Evolutionary conservation across 306 rosid genomes (phyloP), one percentile per base, ranked within the genome.

Genomic region (Abrus pulchellus): DNA sequence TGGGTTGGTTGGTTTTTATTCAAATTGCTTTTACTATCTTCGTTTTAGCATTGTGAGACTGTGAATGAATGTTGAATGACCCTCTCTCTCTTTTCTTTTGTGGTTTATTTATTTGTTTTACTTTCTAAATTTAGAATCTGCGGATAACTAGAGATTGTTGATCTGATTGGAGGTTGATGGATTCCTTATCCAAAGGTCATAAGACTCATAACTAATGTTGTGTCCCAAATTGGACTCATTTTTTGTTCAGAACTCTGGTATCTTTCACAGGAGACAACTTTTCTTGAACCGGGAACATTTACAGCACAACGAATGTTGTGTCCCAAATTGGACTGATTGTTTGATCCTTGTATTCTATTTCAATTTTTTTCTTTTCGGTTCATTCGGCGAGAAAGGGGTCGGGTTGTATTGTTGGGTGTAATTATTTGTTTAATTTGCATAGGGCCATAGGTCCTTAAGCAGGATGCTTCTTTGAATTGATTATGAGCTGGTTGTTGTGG

Each of bases 121-220:
- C 28, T 13, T 33, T 30, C 71, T 69, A 54, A 63, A 56, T 29
- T 43, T 71, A 8, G 79, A 43, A 53, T 1, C 7, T 63, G 48
- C 34, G 5, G 62, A 41, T 40, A 36, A 5, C 56, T 62, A 10
- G 20, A 14, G 52, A 28, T 43, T 13, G 9, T 64, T 83, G 30
- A 29, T 63, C 78, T 77, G 75, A 52, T 61, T 76, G 61, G 14
- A 52, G 53, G 10, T 49, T 36, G 40, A 36, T 2, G 40, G 4
- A 36, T 20, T 20, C 20, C 20, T 20, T 20, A 20, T 20, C 20
- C 20, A 20, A 20, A 20, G 20, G 20, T 20, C 20, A 20, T 20
- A 20, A 20, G 20, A 20, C 20, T 20, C 20, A 20, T 20, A 20
- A 20, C 20, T 20, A 20, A 20, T 20, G 20, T 20, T 20, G 20